Percentiles rank a stretch among this genome's conserved stretches.
Conservation (phyloP, 2,329 filamentous ascomycete genomes). For the Magnaporthiopsis poae region DNA sequence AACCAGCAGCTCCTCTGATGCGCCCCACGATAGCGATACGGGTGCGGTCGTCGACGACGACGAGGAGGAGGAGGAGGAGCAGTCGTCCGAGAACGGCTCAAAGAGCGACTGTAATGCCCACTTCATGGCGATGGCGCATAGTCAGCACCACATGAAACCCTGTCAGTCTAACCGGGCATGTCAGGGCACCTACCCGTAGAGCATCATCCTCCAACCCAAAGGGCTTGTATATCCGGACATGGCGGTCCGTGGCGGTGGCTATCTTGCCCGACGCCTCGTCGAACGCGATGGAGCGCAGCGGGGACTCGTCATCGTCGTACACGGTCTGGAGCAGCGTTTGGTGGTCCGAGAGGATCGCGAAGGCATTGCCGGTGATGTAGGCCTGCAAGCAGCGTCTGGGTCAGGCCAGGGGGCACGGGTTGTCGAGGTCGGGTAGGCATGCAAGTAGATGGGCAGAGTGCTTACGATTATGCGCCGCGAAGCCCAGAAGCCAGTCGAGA, state of each 20-base stretch:
- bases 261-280: conserved; percentile 80
- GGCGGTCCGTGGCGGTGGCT: conserved; percentile 57
- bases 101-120: conserved; percentile 58
- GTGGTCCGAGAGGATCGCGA: conserved; percentile 70
- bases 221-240: conserved; percentile 70
- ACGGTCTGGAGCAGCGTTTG: conserved; percentile 76
- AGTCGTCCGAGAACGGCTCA: conserved; percentile 27
- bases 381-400: conserved; percentile 37
- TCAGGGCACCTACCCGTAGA: conserved; percentile 38
- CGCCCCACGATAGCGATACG: conserved; percentile 69
- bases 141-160: conserved; percentile 7
- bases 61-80: conserved; percentile 30
- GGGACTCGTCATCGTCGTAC: conserved; percentile 65
- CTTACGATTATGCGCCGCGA: conserved; percentile 26
- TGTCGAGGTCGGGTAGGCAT: background rate
- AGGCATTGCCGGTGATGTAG: conserved; percentile 81
- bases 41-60: conserved; percentile 25
- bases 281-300: conserved; percentile 65
- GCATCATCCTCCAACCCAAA: conserved; percentile 59
- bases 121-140: conserved; percentile 24
- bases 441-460: background rate
- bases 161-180: no score
- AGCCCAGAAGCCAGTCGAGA: conserved; percentile 37
- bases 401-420: background rate
- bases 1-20: conserved; percentile 72